Conservation (phyloP, 352 stramenopile species). For the Phytophthora pini region DNA sequence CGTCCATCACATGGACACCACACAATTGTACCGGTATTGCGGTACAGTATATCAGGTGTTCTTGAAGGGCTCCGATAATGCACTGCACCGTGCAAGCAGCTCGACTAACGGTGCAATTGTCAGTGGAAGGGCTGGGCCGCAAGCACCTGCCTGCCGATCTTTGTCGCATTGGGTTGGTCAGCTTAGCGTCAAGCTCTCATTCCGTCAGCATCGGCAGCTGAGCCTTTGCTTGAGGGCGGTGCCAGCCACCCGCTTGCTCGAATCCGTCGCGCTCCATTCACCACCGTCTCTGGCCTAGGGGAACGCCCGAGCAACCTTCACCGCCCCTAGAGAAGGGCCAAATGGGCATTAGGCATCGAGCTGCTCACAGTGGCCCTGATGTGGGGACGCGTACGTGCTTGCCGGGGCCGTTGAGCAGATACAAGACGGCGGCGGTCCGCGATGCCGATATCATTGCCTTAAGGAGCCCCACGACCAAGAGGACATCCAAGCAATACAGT, state of each 20-base stretch:
- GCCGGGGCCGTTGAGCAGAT: neutral
- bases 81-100: neutral
- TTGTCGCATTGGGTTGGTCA: neutral
- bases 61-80: constrained; percentile 18
- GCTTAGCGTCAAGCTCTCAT: neutral
- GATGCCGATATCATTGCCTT: neutral
- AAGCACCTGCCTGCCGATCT: constrained; percentile 8
- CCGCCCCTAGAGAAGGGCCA: neutral
- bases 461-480: too few relatives aligned
- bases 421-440: too few relatives aligned
- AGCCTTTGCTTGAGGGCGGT: neutral
- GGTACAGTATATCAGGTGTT: constrained; percentile 16
- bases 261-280: neutral
- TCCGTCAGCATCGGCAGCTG: constrained; percentile 8
- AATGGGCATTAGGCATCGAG: neutral
- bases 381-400: constrained; percentile 6
- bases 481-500: too few relatives aligned
- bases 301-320: constrained; percentile 6
- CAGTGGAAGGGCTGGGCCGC: neutral
- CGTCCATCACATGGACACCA: neutral
- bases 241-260: neutral
- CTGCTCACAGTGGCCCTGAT: neutral
- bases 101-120: neutral
- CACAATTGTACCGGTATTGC: constrained; percentile 1
- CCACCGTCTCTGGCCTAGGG: neutral